These are phyloP conservation scores for Cladophialophora carrionii DNA, from an alignment of 2,329 filamentous ascomycete genomes.

Conservation along the genomic window DNA sequence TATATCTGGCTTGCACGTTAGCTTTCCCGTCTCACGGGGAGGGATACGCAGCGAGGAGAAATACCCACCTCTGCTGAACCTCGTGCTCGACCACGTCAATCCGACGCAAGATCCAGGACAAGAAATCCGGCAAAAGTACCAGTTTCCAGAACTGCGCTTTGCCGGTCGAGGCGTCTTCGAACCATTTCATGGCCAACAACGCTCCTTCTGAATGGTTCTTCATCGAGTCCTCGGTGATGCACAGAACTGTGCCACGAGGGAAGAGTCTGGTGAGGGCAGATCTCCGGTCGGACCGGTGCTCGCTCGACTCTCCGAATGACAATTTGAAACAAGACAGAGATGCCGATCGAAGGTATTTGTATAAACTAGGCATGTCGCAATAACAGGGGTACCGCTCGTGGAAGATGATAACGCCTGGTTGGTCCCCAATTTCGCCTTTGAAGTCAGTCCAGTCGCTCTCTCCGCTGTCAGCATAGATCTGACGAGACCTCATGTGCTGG, in stretches of 20 bases:
- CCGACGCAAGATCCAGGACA: slow-evolving; percentile 21
- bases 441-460: slow-evolving; percentile 29
- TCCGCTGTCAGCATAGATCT: slow-evolving; percentile 22
- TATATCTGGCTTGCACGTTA: slow-evolving; percentile 8
- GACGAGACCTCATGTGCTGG: slow-evolving; percentile 6
- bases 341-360: neutral
- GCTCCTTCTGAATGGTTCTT: slow-evolving; percentile 13
- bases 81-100: neutral
- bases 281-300: neutral
- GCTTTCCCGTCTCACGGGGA: neutral
- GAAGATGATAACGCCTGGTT: slow-evolving; percentile 23
- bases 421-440: slow-evolving; percentile 4
- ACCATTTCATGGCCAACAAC: slow-evolving; percentile 27
- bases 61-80: neutral
- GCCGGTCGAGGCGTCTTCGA: slow-evolving; percentile 11
- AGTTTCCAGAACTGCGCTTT: slow-evolving; percentile 24
- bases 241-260: slow-evolving; percentile 26
- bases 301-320: slow-evolving; percentile 6
- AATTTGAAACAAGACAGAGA: slow-evolving; percentile 16
- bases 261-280: slow-evolving; percentile 24
- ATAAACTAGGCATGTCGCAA: slow-evolving; percentile 17
- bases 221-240: slow-evolving; percentile 30
- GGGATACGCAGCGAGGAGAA: neutral
- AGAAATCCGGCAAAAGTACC: slow-evolving; percentile 23
- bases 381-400: slow-evolving; percentile 18